phyloP scores from a whole-genome alignment of 805 yeast species.

The Wickerhamomyces sydowiorum region DNA sequence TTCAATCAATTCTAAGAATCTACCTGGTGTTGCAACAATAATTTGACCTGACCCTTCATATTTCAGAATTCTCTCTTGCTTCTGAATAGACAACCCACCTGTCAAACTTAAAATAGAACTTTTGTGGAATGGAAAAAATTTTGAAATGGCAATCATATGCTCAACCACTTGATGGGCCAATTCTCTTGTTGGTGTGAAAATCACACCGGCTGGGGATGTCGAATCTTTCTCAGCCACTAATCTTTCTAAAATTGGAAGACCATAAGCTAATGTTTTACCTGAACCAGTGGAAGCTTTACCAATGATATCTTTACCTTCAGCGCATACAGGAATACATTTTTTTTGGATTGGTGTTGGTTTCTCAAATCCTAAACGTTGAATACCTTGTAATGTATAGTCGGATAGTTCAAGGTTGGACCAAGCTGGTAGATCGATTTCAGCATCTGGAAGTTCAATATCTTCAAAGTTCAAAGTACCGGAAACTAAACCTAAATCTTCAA shows the following conservation, averaged over 20 bases:
- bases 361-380: constrained; percentile 49
- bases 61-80: constrained; percentile 75
- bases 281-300: constrained; percentile 98
- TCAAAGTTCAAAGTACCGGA: constrained; percentile 17
- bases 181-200: constrained; percentile 95
- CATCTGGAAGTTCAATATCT: constrained; percentile 27
- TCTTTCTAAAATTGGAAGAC: constrained; percentile 82
- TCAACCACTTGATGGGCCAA: constrained; percentile 89
- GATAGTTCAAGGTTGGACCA: constrained; percentile 53
- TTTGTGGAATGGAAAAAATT: constrained; percentile 43
- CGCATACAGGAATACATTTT: constrained; percentile 65
- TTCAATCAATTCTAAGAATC: constrained; percentile 77
- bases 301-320: constrained; percentile 73
- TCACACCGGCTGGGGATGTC: constrained; percentile 60
- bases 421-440: constrained; percentile 46
- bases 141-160: constrained; percentile 58
- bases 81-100: constrained; percentile 93
- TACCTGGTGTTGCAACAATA: constrained; percentile 93
- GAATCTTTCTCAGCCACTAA: constrained; percentile 29
- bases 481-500: not conserved
- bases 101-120: constrained; percentile 72
- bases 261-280: constrained; percentile 95
- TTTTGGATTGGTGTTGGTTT: constrained; percentile 85
- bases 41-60: constrained; percentile 65
- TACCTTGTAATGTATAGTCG: constrained; percentile 53